Conservation (phyloP, 805 yeast species). For the Saccharomyces cerevisiae region DNA sequence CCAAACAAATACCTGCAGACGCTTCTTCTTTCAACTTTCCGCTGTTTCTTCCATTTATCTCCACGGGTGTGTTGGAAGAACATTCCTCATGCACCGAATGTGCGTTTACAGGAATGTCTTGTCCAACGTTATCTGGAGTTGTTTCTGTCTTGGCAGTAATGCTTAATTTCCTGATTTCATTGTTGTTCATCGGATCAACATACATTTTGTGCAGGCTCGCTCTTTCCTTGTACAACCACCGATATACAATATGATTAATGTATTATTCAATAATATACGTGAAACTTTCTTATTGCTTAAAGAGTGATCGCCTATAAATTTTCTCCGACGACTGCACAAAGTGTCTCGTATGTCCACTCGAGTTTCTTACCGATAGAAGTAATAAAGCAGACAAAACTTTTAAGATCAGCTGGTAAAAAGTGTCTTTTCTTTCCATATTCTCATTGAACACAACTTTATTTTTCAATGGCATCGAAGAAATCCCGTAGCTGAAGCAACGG, state of each 20-base stretch:
- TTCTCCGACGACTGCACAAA: background rate
- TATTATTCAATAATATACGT: background rate
- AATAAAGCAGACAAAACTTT: background rate
- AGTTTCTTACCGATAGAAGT: background rate
- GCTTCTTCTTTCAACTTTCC: background rate
- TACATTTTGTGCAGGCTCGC: constrained; percentile 11
- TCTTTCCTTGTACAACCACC: background rate
- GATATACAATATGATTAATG: background rate
- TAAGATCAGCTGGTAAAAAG: background rate
- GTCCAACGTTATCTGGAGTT: background rate
- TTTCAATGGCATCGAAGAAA: background rate
- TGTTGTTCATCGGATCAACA: constrained; percentile 20
- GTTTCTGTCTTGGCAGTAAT: constrained; percentile 2
- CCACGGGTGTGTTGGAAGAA: background rate
- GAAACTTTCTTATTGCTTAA: background rate
- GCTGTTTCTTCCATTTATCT: background rate
- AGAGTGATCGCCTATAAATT: background rate
- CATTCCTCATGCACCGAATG: background rate
- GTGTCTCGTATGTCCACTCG: background rate
- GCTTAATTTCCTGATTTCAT: constrained; percentile 13
- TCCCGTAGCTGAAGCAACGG: background rate
- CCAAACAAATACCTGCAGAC: background rate
- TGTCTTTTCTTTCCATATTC: background rate
- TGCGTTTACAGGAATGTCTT: background rate
- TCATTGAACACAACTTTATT: background rate